Conservation (phyloP, 192 early-diverging fungal genomes). For the Umbelopsis vinacea region DNA sequence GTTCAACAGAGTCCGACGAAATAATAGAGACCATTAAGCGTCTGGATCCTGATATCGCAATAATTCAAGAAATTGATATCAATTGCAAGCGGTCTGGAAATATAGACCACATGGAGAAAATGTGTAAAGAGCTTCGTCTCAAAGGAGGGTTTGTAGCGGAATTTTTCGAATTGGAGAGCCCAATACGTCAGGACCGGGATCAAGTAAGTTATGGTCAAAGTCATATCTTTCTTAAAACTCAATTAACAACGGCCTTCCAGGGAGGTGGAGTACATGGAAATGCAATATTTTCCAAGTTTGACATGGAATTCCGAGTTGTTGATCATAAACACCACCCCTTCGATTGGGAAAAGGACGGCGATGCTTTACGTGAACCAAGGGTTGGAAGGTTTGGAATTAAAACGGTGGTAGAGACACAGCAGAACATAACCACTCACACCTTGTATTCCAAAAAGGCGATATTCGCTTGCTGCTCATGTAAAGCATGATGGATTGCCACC, state of each 20-base stretch:
- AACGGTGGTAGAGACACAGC: not conserved
- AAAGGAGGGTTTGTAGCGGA: constrained; percentile 74
- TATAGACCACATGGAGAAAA: constrained; percentile 63
- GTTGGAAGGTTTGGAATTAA: constrained; percentile 51
- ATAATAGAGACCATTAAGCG: constrained; percentile 57
- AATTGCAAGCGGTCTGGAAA: constrained; percentile 68
- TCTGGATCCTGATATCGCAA: constrained; percentile 72
- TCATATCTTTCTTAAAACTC: not conserved
- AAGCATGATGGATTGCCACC: constrained; percentile 49
- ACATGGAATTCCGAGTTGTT: constrained; percentile 62
- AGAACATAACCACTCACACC: constrained; percentile 7
- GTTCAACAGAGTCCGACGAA: constrained; percentile 46
- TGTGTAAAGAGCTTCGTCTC: constrained; percentile 59
- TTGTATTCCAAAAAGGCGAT: constrained; percentile 47
- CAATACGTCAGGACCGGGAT: constrained; percentile 54
- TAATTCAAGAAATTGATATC: constrained; percentile 82
- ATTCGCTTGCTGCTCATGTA: constrained; percentile 65
- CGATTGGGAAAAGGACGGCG: constrained; percentile 71
- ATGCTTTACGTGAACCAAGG: constrained; percentile 65
- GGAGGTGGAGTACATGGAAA: constrained; percentile 84
- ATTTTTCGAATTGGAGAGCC: constrained; percentile 73
- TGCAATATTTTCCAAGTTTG: constrained; percentile 70
- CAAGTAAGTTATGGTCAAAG: constrained; percentile 41
- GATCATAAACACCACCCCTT: constrained; percentile 71
- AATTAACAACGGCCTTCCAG: constrained; percentile 3